Percentiles rank a stretch among this genome's conserved stretches.
Evolutionary conservation across 176 grass and related monocot genomes (phyloP).

Genomic region (Oryza meridionalis): DNA sequence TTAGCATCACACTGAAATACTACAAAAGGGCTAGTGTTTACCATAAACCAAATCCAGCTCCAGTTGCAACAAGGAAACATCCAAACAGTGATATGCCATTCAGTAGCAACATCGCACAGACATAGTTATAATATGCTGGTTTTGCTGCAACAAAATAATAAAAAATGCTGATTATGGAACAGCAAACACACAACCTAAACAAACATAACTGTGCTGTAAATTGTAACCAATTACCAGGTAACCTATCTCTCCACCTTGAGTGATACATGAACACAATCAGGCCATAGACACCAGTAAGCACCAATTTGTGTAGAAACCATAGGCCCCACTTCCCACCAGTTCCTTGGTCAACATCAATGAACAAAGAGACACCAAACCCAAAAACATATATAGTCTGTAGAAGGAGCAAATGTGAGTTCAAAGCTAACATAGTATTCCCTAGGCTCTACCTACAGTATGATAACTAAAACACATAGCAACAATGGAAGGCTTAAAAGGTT

Average conservation of each 20-base stretch:
- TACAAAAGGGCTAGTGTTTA: constrained; percentile 30
- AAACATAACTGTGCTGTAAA: constrained; percentile 18
- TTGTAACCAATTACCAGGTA: constrained; percentile 69
- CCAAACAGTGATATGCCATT: constrained; percentile 80
- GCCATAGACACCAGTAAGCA: constrained; percentile 89
- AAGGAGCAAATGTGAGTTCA: constrained; percentile 32
- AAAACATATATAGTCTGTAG: constrained; percentile 91
- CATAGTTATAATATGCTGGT: constrained; percentile 96
- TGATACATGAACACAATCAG: constrained; percentile 92
- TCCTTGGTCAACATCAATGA: constrained; percentile 69
- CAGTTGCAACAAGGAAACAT: constrained; percentile 75
- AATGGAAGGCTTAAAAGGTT: background rate
- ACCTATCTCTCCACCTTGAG: constrained; percentile 92
- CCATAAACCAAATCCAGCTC: constrained; percentile 93
- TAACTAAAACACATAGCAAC: constrained; percentile 16
- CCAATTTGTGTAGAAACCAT: constrained; percentile 83
- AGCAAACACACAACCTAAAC: constrained; percentile 26
- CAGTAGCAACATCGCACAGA: constrained; percentile 80
- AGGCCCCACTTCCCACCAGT: constrained; percentile 89
- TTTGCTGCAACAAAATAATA: constrained; percentile 66
- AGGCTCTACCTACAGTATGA: background rate
- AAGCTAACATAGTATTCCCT: background rate
- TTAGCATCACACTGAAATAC: constrained; percentile 24
- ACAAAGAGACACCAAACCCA: constrained; percentile 83
- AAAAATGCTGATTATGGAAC: constrained; percentile 31